A percentile compares a stretch with the other conserved stretches of the same genome.
phyloP scores from a whole-genome alignment of 106 monocot genomes.

The Gastrodia elata region DNA sequence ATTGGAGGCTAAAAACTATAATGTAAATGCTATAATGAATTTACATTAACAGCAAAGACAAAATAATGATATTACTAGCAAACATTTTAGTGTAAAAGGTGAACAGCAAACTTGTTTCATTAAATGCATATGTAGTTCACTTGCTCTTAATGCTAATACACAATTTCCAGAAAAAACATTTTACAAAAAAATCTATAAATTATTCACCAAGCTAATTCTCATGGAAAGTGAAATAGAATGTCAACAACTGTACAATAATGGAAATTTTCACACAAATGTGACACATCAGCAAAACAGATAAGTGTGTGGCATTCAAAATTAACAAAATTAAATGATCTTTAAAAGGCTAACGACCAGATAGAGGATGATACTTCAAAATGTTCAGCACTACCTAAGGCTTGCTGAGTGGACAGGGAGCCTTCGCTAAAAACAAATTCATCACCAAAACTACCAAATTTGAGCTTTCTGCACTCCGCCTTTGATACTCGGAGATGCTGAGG shows the following conservation, averaged over 20 bases:
- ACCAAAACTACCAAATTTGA: conserved; percentile 10
- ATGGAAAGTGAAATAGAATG: neutral
- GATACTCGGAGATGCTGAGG: conserved; percentile 8
- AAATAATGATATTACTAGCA: neutral
- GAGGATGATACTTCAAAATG: neutral
- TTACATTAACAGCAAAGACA: neutral
- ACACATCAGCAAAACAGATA: neutral
- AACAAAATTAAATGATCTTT: neutral
- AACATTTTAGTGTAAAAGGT: neutral
- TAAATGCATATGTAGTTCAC: neutral
- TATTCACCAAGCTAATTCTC: neutral
- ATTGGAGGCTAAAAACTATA: neutral
- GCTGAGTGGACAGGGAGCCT: neutral
- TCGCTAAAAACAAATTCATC: neutral
- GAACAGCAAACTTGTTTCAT: neutral
- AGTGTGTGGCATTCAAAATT: neutral
- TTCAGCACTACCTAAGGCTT: neutral
- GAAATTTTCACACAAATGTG: neutral
- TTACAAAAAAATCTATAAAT: neutral
- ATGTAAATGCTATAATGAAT: neutral
- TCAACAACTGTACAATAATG: neutral
- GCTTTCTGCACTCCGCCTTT: neutral
- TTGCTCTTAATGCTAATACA: neutral
- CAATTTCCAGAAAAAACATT: neutral
- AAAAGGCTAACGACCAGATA: conserved; percentile 5